phyloP scores from a whole-genome alignment of 1,284 basidiomycete genomes.

The Rhodotorula sp. region DNA sequence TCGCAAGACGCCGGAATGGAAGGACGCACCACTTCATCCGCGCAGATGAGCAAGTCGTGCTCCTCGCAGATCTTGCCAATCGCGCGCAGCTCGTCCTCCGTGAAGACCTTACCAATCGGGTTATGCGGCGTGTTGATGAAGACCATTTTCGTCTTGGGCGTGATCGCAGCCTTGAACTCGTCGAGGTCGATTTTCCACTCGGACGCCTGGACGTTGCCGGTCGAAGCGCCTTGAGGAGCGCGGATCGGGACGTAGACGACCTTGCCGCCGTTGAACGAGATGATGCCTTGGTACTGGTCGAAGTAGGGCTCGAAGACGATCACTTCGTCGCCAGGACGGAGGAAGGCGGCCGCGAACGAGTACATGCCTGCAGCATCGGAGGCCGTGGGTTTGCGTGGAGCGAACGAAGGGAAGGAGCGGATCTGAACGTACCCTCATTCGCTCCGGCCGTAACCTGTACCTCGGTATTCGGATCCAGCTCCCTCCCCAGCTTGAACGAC shows the following conservation, averaged over 20 bases:
- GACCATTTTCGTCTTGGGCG: constrained; percentile 84
- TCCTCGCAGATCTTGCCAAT: constrained; percentile 86
- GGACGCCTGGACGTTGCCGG: constrained; percentile 55
- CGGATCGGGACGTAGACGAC: constrained; percentile 94
- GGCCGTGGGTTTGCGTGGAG: constrained; percentile 34
- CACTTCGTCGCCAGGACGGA: constrained; percentile 89
- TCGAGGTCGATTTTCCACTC: constrained; percentile 86
- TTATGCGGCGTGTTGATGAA: constrained; percentile 77
- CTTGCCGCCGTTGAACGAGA: constrained; percentile 77
- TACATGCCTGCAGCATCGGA: constrained; percentile 68
- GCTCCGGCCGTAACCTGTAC: constrained; percentile 94
- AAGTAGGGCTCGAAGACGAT: constrained; percentile 80
- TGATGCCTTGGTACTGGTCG: constrained; percentile 70
- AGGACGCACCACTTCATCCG: constrained; percentile 75
- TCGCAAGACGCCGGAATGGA: not conserved
- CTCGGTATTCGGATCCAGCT: constrained; percentile 79
- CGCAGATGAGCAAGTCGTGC: constrained; percentile 86
- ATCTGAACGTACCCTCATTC: constrained; percentile 69
- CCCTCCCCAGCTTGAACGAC: constrained; percentile 62
- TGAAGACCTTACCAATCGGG: constrained; percentile 64
- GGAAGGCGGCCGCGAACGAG: constrained; percentile 71
- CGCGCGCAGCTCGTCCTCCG: constrained; percentile 71
- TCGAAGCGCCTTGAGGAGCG: constrained; percentile 60
- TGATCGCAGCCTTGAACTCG: constrained; percentile 77
- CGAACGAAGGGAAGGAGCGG: not conserved